Base-by-base conservation (phyloP, 2,329 filamentous ascomycete species). In the Aspergillus uvarum region DNA sequence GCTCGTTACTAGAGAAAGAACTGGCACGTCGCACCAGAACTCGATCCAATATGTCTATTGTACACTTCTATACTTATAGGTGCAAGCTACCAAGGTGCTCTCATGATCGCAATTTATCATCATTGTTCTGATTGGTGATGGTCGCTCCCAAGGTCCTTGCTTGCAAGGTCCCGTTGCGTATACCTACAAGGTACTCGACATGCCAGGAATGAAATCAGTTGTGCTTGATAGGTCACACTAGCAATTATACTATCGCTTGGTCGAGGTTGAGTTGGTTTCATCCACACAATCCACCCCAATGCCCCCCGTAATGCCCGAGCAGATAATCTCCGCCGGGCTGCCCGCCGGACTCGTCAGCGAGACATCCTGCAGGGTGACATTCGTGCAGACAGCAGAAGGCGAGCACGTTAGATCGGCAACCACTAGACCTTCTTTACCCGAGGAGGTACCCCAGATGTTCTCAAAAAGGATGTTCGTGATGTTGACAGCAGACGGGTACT, bases 391-490 rank as follows among this genome's bases (percentile, higher is more conserved):
- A 0, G 84, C 83, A 47, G 82, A 84, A 0, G 82, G 81, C 16
- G 81, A 84, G 68, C 85, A 87, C 0, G 80, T 82, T 60, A 87
- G 70, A 50, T 81, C 79, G 0, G 81, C 85, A 1, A 87, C 82
- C 2, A 81, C 81, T 21, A 78, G 79, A 1, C 83, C 83, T 52
- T 85, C 78, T 63, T 82, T 81, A 0, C 85, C 85, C 16, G 82
- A 85, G 2, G 81, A 84, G 21, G 80, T 81, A 0, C 85, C 85
- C 0, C 79, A 78, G 61, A 87, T 81, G 66, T 87, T 87, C 66
- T 85, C 77, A 61, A 87, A 87, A 0, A 74, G 75, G 32, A 88
- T 80, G 67, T 87, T 82, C 26, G 82, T 84, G 59, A 87, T 81
- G 65, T 87, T 83, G 64, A 87, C 84, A 7, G 77, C 76, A 0